Evolutionary conservation across 495 filamentous ascomycete species (phyloP).

Genomic region (Tetracladium marchalianum): DNA sequence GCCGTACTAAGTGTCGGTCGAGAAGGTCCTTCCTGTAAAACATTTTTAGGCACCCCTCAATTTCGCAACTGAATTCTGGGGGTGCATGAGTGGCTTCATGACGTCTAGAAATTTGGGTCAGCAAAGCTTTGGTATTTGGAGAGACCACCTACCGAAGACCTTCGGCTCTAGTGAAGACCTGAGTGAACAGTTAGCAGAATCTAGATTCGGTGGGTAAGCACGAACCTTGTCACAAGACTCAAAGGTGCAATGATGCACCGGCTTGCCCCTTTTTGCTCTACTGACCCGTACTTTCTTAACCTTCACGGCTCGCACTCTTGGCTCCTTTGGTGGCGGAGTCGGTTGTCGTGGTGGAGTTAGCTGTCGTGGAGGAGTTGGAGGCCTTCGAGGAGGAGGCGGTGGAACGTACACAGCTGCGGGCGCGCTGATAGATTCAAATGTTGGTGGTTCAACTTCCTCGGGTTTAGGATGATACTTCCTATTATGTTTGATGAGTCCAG

Average conservation of each 20-base stretch:
- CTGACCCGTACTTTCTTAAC: not conserved
- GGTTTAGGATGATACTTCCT: slow-evolving; percentile 2
- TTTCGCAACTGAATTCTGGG: not conserved
- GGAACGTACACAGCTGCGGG: slow-evolving; percentile 16
- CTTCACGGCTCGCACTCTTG: not conserved
- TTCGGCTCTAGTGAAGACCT: slow-evolving; percentile 1
- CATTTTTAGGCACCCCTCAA: not conserved
- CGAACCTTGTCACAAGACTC: not conserved
- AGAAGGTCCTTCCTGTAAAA: slow-evolving; percentile 1
- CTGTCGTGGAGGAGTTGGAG: slow-evolving; percentile 27
- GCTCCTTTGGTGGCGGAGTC: not conserved
- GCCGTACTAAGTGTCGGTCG: not conserved
- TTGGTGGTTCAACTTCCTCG: slow-evolving; percentile 1
- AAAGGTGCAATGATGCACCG: not conserved
- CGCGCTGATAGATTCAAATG: not conserved
- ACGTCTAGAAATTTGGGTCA: not conserved
- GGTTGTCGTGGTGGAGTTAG: slow-evolving; percentile 14
- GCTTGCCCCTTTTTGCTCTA: not conserved
- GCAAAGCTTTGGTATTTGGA: not conserved
- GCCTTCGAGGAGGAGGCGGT: slow-evolving; percentile 35
- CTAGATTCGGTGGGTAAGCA: no score
- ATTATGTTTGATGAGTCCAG: slow-evolving; percentile 1
- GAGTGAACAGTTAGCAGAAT: not conserved
- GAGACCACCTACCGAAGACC: not conserved
- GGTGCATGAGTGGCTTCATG: not conserved